phyloP scores from a whole-genome alignment of 352 stramenopile species.

The Pythium rhizo-oryzae region DNA sequence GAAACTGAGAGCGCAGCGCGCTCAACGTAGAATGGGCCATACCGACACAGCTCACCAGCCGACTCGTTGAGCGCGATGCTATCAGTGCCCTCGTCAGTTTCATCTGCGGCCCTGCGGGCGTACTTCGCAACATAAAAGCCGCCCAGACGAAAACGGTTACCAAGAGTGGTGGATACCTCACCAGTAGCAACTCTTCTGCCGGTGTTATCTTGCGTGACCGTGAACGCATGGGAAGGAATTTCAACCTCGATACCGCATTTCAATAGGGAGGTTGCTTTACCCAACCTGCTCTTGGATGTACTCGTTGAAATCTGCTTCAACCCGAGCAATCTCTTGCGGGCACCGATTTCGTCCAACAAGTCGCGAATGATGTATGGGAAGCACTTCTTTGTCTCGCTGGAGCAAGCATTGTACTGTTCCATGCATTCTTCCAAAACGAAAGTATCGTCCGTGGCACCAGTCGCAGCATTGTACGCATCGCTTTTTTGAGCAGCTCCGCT shows the following conservation, averaged over 20 bases:
- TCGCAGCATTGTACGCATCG: slow-evolving; percentile 36
- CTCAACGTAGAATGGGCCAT: slow-evolving; percentile 50
- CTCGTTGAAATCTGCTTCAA: slow-evolving; percentile 16
- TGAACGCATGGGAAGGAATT: slow-evolving; percentile 17
- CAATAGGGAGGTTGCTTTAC: slow-evolving; percentile 23
- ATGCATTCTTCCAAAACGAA: slow-evolving; percentile 59
- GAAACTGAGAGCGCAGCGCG: slow-evolving; percentile 32
- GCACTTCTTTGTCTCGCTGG: slow-evolving; percentile 29
- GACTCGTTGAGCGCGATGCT: slow-evolving; percentile 14
- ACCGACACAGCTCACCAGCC: slow-evolving; percentile 49
- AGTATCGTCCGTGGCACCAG: slow-evolving; percentile 24
- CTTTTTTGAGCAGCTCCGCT: slow-evolving; percentile 30
- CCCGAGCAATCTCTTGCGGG: slow-evolving; percentile 36
- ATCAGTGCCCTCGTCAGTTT: not conserved
- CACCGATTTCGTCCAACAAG: slow-evolving; percentile 53
- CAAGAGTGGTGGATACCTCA: slow-evolving; percentile 27
- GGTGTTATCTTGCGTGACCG: slow-evolving; percentile 7
- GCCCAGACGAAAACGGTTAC: slow-evolving; percentile 33
- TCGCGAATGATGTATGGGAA: slow-evolving; percentile 56
- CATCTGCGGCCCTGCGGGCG: slow-evolving; percentile 21
- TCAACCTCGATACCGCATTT: slow-evolving; percentile 36
- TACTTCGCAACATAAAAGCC: slow-evolving; percentile 58
- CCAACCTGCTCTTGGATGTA: slow-evolving; percentile 11
- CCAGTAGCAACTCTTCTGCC: slow-evolving; percentile 14
- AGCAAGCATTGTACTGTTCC: slow-evolving; percentile 33